These are phyloP conservation scores for Penicillium samsonianum DNA, from an alignment of 495 filamentous ascomycete genomes.

Conservation along the genomic window DNA sequence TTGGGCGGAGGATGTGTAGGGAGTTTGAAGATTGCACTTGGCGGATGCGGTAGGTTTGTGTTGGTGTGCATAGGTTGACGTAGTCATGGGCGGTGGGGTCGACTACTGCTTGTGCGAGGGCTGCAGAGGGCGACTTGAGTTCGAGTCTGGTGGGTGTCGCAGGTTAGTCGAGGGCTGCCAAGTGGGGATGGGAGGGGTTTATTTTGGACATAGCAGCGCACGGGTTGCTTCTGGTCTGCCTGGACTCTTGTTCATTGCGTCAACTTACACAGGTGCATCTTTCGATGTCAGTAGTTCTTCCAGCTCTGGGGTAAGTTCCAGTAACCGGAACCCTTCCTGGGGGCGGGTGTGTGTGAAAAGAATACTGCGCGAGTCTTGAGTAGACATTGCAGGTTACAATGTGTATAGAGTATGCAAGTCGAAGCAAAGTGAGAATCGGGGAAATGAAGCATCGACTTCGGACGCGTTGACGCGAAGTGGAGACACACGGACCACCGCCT, in stretches of 20 bases:
- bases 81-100: conserved; percentile 51
- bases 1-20: conserved; percentile 68
- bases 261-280: conserved; percentile 59
- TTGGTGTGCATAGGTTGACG: conserved; percentile 70
- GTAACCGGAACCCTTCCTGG: conserved; percentile 65
- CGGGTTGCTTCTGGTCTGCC: neutral
- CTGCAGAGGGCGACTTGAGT: conserved; percentile 56
- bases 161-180: neutral
- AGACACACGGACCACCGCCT: conserved; percentile 40
- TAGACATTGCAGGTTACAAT: conserved; percentile 50
- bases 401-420: neutral
- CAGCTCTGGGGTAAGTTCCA: conserved; percentile 80
- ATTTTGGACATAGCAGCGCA: neutral
- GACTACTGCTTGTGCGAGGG: conserved; percentile 25
- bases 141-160: conserved; percentile 57
- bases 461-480: conserved; percentile 16
- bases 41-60: conserved; percentile 74
- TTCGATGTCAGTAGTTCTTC: conserved; percentile 63
- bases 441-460: conserved; percentile 10
- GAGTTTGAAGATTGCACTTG: conserved; percentile 93
- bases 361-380: conserved; percentile 59
- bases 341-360: conserved; percentile 62
- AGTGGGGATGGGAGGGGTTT: neutral
- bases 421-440: neutral
- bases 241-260: neutral